These are phyloP conservation scores for Lagerstroemia speciosa DNA, from an alignment of 345 rosid genomes.

Conservation along the genomic window DNA sequence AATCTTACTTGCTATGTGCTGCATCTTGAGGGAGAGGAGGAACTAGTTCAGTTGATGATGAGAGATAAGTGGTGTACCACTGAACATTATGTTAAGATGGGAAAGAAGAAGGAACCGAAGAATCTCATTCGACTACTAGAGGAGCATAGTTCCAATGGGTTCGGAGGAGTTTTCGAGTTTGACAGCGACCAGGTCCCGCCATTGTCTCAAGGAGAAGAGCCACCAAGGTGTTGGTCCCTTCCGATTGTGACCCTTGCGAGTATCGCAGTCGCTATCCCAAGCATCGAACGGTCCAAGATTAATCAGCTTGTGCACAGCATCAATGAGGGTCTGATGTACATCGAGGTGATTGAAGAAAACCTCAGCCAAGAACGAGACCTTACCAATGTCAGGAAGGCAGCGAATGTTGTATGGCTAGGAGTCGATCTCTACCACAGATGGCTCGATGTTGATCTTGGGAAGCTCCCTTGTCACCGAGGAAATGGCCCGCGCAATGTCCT, in stretches of 20 bases:
- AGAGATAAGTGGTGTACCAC: constrained; percentile 54
- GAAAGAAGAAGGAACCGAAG: constrained; percentile 44
- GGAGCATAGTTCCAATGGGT: constrained; percentile 33
- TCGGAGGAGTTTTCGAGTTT: constrained; percentile 51
- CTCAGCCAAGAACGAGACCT: constrained; percentile 26
- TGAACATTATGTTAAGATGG: constrained; percentile 45
- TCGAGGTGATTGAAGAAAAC: constrained; percentile 37
- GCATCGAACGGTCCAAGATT: constrained; percentile 15
- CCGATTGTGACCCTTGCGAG: constrained; percentile 64
- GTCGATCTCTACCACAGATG: constrained; percentile 62
- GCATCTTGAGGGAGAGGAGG: constrained; percentile 81
- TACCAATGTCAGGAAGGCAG: constrained; percentile 43
- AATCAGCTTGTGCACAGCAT: constrained; percentile 39
- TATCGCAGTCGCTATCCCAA: constrained; percentile 58
- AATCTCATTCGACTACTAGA: constrained; percentile 46
- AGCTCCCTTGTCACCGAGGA: constrained; percentile 28
- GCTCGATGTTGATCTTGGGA: constrained; percentile 56
- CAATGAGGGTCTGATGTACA: constrained; percentile 48
- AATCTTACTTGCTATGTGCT: constrained; percentile 61
- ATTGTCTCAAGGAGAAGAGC: constrained; percentile 34
- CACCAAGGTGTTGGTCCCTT: constrained; percentile 82
- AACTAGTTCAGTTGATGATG: constrained; percentile 46
- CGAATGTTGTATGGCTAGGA: constrained; percentile 50
- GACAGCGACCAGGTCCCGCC: constrained; percentile 43
- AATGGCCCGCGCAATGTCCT: constrained; percentile 42